Percentiles rank a stretch among this genome's conserved stretches.
Evolutionary conservation across 2,329 filamentous ascomycete species (phyloP).

Genomic region (Fonsecaea nubica): DNA sequence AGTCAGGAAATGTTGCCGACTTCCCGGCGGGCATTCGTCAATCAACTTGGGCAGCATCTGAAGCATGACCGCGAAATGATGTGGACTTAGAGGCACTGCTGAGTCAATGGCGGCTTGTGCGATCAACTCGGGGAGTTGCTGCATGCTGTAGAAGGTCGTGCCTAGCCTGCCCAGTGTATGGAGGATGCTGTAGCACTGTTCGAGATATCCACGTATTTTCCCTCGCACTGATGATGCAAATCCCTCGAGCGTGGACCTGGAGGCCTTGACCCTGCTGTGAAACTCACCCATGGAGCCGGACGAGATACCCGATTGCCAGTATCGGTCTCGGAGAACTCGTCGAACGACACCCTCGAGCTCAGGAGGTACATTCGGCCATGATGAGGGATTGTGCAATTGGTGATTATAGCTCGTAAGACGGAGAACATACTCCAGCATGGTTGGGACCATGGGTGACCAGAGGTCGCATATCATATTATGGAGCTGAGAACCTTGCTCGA

Average conservation of each 20-base stretch:
- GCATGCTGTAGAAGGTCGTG: conserved; percentile 87
- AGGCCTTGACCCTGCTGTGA: conserved; percentile 87
- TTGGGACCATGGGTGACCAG: conserved; percentile 84
- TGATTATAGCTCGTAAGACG: conserved; percentile 87
- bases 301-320: conserved; percentile 98
- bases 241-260: conserved; percentile 87
- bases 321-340: conserved; percentile 87
- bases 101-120: conserved; percentile 84
- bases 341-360: conserved; percentile 80
- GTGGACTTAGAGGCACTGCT: conserved; percentile 80
- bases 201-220: conserved; percentile 84
- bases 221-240: conserved; percentile 92
- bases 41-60: conserved; percentile 88
- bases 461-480: conserved; percentile 78
- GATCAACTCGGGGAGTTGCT: conserved; percentile 80
- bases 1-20: conserved; percentile 80
- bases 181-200: conserved; percentile 91
- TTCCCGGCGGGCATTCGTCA: conserved; percentile 84
- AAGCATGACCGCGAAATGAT: conserved; percentile 91
- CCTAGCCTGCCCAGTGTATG: conserved; percentile 91
- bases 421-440: conserved; percentile 83
- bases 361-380: conserved; percentile 77
- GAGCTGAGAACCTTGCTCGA: conserved; percentile 74
- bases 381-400: conserved; percentile 83
- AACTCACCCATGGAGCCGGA: conserved; percentile 96